Evolutionary conservation across 1,139 yeast genomes (phyloP), one percentile per base, ranked within the genome.

Genomic region (Groenewaldozyma sp.): DNA sequence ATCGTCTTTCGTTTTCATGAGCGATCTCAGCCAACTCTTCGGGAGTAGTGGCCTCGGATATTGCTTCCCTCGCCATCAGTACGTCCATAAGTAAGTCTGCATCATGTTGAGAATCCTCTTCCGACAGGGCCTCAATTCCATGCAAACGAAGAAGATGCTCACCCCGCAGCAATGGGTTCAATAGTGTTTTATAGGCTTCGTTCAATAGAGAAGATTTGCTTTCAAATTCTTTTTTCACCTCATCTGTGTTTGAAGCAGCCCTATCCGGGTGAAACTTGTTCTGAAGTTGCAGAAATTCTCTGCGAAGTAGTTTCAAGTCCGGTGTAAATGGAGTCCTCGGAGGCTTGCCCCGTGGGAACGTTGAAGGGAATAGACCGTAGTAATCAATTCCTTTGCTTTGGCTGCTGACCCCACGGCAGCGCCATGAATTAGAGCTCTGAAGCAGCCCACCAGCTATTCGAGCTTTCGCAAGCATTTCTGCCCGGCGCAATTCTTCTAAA

Each of bases 211-310:
- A 67, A 2, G 84, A 74, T 21, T 56, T 60, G 13, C 51, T 59
- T 26, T 59, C 60, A 37, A 51, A 28, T 41, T 52, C 26, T 42
- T 47, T 3, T 38, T 46, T 44, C 14, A 37, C 17, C 27, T 45
- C 49, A 14, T 39, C 44, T 4, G 45, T 56, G 9, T 43, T 41
- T 16, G 52, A 44, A 64, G 69, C 44, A 62, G 62, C 38, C 66
- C 55, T 66, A 57, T 88, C 98, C 0, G 98, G 98, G 55, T 88
- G 98, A 38, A 74, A 71, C 45, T 70, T 65, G 29, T 82, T 73
- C 57, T 91, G 97, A 28, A 87, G 64, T 7, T 56, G 53, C 36
- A 94, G 66, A 56, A 78, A 88, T 55, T 91, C 98, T 43, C 76
- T 70, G 39, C 94, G 71, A 39, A 91, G 67, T 10, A 62, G 54